phyloP scores from a whole-genome alignment of 768 basidiomycete genomes.

The Paxillus rubicundulus region DNA sequence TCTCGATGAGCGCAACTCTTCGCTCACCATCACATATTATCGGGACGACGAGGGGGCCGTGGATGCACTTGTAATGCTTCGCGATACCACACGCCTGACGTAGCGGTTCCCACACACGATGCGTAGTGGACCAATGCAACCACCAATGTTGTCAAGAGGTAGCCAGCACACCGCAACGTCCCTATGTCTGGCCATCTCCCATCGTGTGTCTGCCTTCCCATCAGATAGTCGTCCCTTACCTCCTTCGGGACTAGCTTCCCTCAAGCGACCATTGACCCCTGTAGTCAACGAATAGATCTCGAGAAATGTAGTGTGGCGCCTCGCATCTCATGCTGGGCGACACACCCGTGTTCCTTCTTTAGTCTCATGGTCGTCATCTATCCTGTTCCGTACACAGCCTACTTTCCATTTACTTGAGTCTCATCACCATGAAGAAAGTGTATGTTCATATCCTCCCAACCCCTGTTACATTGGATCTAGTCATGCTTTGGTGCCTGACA shows the following conservation, averaged over 20 bases:
- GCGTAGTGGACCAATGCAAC: conserved; percentile 38
- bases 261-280: conserved; percentile 72
- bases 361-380: conserved; percentile 65
- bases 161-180: conserved; percentile 49
- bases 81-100: conserved; percentile 40
- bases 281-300: conserved; percentile 53
- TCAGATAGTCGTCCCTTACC: conserved; percentile 65
- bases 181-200: conserved; percentile 46
- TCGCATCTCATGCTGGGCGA: conserved; percentile 53
- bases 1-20: conserved; percentile 60
- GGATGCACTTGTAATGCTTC: conserved; percentile 76
- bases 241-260: conserved; percentile 40
- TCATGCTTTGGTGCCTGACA: too few species aligned
- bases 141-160: conserved; percentile 57
- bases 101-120: conserved; percentile 24
- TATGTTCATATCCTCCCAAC: conserved; percentile 40
- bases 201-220: conserved; percentile 68
- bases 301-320: conserved; percentile 48
- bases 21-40: conserved; percentile 64
- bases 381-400: conserved; percentile 71
- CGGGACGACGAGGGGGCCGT: conserved; percentile 90
- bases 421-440: conserved; percentile 39
- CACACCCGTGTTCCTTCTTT: conserved; percentile 58
- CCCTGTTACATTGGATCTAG: conserved; percentile 66
- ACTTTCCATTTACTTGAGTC: conserved; percentile 67